A percentile compares a stretch with the other conserved stretches of the same genome.
Conservation (phyloP, 2,329 filamentous ascomycete genomes). For the Tympanopsis confertula region DNA sequence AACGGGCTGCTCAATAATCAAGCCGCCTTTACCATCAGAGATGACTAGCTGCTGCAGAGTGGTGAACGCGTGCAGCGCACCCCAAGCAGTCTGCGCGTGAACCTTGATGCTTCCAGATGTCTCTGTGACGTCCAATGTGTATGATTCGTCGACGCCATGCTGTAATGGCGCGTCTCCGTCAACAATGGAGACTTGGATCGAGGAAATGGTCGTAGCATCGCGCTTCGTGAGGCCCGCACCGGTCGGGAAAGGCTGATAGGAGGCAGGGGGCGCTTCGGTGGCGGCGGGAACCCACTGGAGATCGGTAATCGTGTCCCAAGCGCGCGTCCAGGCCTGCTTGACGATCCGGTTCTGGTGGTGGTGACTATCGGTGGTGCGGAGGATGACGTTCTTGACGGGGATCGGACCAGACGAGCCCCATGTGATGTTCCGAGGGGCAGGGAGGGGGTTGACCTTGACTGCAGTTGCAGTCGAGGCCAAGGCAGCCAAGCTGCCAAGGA, state of each 20-base stretch:
- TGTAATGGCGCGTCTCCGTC: slow-evolving; percentile 33
- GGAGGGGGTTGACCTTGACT: slow-evolving; percentile 39
- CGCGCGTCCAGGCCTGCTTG: slow-evolving; percentile 33
- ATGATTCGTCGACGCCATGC: slow-evolving; percentile 45
- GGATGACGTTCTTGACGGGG: slow-evolving; percentile 21
- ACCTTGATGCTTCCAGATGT: slow-evolving; percentile 28
- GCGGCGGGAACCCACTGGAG: slow-evolving; percentile 42
- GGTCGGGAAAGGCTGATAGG: slow-evolving; percentile 37
- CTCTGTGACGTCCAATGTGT: slow-evolving; percentile 29
- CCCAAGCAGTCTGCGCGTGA: slow-evolving; percentile 36
- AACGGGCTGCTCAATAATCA: slow-evolving; percentile 40
- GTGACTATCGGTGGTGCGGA: slow-evolving; percentile 18
- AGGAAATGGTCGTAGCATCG: slow-evolving; percentile 17
- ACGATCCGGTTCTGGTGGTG: slow-evolving; percentile 16
- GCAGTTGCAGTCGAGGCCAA: slow-evolving; percentile 23
- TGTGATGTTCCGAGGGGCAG: slow-evolving; percentile 36
- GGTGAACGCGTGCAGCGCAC: slow-evolving; percentile 41
- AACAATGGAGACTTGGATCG: slow-evolving; percentile 30
- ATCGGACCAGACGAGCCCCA: slow-evolving; percentile 39
- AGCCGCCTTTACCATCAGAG: slow-evolving; percentile 25
- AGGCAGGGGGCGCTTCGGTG: slow-evolving; percentile 34
- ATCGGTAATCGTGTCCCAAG: slow-evolving; percentile 29
- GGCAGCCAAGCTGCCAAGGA: slow-evolving; percentile 9
- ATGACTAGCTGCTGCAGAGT: slow-evolving; percentile 45
- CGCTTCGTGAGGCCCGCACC: slow-evolving; percentile 16